phyloP scores from a whole-genome alignment of 495 filamentous ascomycete species.

The Aspergillus cristatus region DNA sequence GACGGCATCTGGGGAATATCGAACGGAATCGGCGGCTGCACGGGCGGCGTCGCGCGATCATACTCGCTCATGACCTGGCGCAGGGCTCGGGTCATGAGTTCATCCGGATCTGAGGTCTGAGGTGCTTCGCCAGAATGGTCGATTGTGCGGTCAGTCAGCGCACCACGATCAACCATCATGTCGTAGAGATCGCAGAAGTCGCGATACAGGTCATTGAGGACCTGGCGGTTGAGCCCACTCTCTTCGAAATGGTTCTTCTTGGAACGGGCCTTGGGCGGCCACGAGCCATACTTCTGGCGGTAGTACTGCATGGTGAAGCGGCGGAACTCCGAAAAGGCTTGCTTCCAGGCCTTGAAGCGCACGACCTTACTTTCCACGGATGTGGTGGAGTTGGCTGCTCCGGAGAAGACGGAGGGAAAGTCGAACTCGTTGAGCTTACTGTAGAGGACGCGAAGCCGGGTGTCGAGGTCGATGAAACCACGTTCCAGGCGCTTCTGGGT shows the following conservation, averaged over 20 bases:
- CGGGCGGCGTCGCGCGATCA: slow-evolving; percentile 77
- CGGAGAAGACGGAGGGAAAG: slow-evolving; percentile 85
- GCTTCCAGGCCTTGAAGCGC: slow-evolving; percentile 77
- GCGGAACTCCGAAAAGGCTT: slow-evolving; percentile 61
- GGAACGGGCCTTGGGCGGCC: slow-evolving; percentile 84
- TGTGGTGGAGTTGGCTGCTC: slow-evolving; percentile 70
- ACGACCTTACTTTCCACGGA: slow-evolving; percentile 62
- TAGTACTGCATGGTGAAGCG: slow-evolving; percentile 69
- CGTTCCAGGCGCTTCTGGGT: slow-evolving; percentile 76
- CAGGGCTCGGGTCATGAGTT: slow-evolving; percentile 45
- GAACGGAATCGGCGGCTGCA: slow-evolving; percentile 85
- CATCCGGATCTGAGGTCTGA: slow-evolving; percentile 28
- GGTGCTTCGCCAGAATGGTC: slow-evolving; percentile 31
- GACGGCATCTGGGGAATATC: slow-evolving; percentile 74
- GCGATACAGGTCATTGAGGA: slow-evolving; percentile 72
- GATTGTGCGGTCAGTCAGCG: slow-evolving; percentile 44
- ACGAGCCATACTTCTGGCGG: slow-evolving; percentile 75
- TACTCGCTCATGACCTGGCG: slow-evolving; percentile 75
- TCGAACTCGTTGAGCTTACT: slow-evolving; percentile 71
- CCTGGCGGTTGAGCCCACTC: slow-evolving; percentile 72
- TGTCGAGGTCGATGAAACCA: slow-evolving; percentile 67
- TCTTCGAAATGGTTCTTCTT: slow-evolving; percentile 91
- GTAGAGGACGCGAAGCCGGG: slow-evolving; percentile 56
- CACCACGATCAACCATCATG: slow-evolving; percentile 66
- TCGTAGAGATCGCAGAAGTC: slow-evolving; percentile 87